These are phyloP conservation scores for Albifimbria verrucaria DNA, from an alignment of 2,329 filamentous ascomycete genomes.

Conservation along the genomic window DNA sequence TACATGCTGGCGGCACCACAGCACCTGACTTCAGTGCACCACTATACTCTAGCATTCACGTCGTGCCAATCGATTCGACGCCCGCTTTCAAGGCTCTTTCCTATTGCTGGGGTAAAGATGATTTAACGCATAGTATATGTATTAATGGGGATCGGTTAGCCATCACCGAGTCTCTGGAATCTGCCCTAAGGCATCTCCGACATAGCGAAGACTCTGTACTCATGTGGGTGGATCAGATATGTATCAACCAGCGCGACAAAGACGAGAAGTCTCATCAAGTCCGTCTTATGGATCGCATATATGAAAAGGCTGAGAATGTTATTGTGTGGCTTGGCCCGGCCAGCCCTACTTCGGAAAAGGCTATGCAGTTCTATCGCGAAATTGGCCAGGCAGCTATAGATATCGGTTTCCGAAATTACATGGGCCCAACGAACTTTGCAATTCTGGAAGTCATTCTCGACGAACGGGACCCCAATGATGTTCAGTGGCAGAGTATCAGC, in stretches of 20 bases:
- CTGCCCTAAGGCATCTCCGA: neutral
- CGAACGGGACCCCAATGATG: neutral
- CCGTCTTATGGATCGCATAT: conserved; percentile 6
- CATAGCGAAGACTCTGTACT: neutral
- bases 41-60: neutral
- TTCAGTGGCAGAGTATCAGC: neutral
- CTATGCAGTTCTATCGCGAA: neutral
- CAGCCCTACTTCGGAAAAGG: neutral
- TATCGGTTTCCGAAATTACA: neutral
- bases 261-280: conserved; percentile 7
- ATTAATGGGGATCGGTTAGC: neutral
- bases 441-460: neutral
- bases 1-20: neutral
- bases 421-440: neutral
- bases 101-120: neutral
- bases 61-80: neutral
- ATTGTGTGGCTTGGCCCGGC: conserved; percentile 6
- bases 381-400: neutral
- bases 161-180: neutral
- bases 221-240: neutral
- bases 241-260: conserved; percentile 8
- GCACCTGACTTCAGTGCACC: neutral
- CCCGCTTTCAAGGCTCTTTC: neutral
- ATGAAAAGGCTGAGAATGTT: conserved; percentile 2
- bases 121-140: neutral